Conservation (phyloP, 306 rosid genomes). For the Vigna nakashimae region DNA sequence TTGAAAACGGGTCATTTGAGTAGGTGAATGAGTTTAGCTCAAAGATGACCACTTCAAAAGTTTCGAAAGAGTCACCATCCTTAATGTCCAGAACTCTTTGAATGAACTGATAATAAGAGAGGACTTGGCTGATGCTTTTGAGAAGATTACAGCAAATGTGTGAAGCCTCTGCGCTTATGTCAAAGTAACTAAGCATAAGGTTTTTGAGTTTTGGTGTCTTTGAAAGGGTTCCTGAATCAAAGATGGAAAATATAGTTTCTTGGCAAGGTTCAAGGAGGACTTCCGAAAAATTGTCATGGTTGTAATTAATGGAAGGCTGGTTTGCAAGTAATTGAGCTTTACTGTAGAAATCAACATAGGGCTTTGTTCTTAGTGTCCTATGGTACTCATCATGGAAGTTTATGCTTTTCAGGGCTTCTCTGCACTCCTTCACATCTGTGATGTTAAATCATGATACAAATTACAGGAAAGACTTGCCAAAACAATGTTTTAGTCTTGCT, state of each 20-base stretch:
- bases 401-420: slow-evolving; percentile 43
- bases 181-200: slow-evolving; percentile 61
- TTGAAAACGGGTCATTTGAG: slow-evolving; percentile 52
- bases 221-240: slow-evolving; percentile 51
- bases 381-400: slow-evolving; percentile 62
- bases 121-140: slow-evolving; percentile 50
- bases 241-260: slow-evolving; percentile 53
- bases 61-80: slow-evolving; percentile 25
- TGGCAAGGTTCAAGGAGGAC: slow-evolving; percentile 61
- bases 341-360: slow-evolving; percentile 55
- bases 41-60: slow-evolving; percentile 31
- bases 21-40: slow-evolving; percentile 46
- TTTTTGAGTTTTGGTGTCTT: slow-evolving; percentile 48
- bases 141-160: slow-evolving; percentile 60
- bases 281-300: slow-evolving; percentile 41
- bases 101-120: slow-evolving; percentile 45
- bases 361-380: slow-evolving; percentile 58
- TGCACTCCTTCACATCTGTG: slow-evolving; percentile 49
- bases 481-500: neutral
- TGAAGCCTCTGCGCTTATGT: slow-evolving; percentile 67
- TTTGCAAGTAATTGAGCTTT: slow-evolving; percentile 53
- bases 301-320: slow-evolving; percentile 44
- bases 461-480: neutral
- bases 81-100: slow-evolving; percentile 48
- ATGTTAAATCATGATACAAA: neutral